Base-by-base conservation (phyloP, 2,329 filamentous ascomycete species). In the Dendrostoma leiphaemia region DNA sequence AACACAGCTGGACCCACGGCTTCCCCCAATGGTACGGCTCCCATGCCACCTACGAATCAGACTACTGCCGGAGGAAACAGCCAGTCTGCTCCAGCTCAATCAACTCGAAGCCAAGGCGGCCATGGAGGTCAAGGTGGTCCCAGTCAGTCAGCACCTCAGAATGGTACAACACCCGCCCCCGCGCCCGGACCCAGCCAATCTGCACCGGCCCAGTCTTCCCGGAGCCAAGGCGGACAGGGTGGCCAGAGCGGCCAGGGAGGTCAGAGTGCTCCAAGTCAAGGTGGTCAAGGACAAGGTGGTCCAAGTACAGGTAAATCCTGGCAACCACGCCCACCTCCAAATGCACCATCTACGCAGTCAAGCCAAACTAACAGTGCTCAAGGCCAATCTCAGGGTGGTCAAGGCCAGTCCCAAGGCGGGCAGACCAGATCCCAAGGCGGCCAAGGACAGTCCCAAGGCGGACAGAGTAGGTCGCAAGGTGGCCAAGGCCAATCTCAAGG, bases 161-260 rank as follows among this genome's bases (percentile, higher is more conserved):
- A 57, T 7, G 28, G 23, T 29, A 54, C 48, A 9, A 48, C 45
- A 26, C 44, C 53, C n/a, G 44, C 53, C 19, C 48, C 56, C 21
- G 49, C n/a, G n/a, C 13, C 41, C 12, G 23, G 24, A 12, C 26
- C 41, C 4, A 45, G 6, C 6, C 41, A 31, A 10, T 45, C 41
- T 7, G 7, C 35, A 38, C n/a, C 8, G 3, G 13, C 21, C 21
- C 38, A 41, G 5, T 13, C 21, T 26, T 21, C 8, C 12, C 35
- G 17, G 4, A 38, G 13, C 6, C 38, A 41, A 9, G 21, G 21
- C 12, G 23, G 38, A 9, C 38, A 49, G 23, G 51, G 48, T 19
- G 41, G 45, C n/a, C 50, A 51, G 38, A 40, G 37, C 17, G 48
- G 55, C 4, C 53, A 50, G 15, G 54, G 47, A 10, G 48, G 49